Conservation (phyloP, 2,329 filamentous ascomycete species). For the Alternaria sp. region DNA sequence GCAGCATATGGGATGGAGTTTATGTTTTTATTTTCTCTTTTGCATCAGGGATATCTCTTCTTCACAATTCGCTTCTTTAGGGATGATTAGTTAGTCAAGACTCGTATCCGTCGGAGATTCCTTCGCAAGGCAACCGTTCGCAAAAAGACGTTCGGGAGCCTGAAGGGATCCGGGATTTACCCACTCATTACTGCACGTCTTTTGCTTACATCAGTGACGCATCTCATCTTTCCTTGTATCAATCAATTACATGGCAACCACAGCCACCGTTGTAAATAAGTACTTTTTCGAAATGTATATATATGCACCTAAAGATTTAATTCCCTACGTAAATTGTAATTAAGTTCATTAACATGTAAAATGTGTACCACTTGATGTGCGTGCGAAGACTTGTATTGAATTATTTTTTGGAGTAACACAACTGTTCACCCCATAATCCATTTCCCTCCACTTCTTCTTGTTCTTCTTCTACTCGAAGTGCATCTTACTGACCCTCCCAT, state of each 20-base stretch:
- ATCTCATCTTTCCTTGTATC: background rate
- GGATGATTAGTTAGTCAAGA: conserved; percentile 54
- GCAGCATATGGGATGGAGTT: conserved; percentile 36
- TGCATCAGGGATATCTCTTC: conserved; percentile 28
- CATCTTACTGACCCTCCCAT: too few species aligned
- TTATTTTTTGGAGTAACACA: too few species aligned
- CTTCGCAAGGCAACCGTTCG: conserved; percentile 23
- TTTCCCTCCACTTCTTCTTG: background rate
- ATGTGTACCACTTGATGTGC: background rate
- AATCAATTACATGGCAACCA: background rate
- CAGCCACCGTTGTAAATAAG: background rate
- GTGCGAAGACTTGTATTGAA: background rate
- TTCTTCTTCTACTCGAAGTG: background rate
- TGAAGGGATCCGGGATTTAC: conserved; percentile 49
- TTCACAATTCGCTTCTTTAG: conserved; percentile 42
- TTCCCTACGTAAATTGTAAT: conserved; percentile 4
- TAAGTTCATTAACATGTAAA: background rate
- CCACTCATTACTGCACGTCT: conserved; percentile 40
- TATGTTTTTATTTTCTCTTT: conserved; percentile 23
- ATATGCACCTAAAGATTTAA: background rate
- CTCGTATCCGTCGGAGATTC: conserved; percentile 51
- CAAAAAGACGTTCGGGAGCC: conserved; percentile 17
- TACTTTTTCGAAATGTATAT: background rate
- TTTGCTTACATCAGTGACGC: conserved; percentile 9
- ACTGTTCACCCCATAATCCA: too few species aligned